Base-by-base conservation (phyloP, 371 early-diverging fungal species). In the Mortierella sp. region DNA sequence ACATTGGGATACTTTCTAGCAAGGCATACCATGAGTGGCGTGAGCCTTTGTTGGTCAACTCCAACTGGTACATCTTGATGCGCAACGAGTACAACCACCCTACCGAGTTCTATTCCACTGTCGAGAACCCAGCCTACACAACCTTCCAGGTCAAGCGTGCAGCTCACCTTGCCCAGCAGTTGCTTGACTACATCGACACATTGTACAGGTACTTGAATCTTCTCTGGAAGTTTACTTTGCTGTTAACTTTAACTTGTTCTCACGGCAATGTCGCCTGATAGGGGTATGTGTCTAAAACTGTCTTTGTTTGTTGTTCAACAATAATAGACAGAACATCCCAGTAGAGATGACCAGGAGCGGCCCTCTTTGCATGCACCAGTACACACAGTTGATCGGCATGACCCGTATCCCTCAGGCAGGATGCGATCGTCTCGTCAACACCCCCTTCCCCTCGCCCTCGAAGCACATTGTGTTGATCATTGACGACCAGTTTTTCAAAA, bases 21-120 rank as follows among this genome's bases (percentile, higher is more conserved):
- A 91, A 91, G 81, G 98, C 97, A 4, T 98, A 98, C 89, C 92
- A 96, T 75, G 94, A 94, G 76, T 97, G 96, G 96, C 93, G 98
- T 35, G 97, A 96, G 38, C 96, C 97, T 16, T 74, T 95, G 54
- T 88, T 96, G 87, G 94, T 97, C 75, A 97, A 98, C 89, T 94
- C 95, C 75, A 98, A 98, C 90, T 98, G 97, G 95, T 97, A 96
- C 90, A 90, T 95, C 48, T 75, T 93, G 49, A 90, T 93, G 76
- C 84, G 80, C 24, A 95, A 96, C 77, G 96, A 97, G 81, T 91
- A 90, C 0, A 88, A 91, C 65, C 94, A 95, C 75, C 94, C 94
- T 3, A 83, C 89, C 35, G 91, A 83, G 18, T 83, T 93, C 32
- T 72, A 94, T 32, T 75, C 87, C 8, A 87, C 89, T 3, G 78